phyloP scores from a whole-genome alignment of 2,329 filamentous ascomycete species.

The Tolypocladium inflatum region DNA sequence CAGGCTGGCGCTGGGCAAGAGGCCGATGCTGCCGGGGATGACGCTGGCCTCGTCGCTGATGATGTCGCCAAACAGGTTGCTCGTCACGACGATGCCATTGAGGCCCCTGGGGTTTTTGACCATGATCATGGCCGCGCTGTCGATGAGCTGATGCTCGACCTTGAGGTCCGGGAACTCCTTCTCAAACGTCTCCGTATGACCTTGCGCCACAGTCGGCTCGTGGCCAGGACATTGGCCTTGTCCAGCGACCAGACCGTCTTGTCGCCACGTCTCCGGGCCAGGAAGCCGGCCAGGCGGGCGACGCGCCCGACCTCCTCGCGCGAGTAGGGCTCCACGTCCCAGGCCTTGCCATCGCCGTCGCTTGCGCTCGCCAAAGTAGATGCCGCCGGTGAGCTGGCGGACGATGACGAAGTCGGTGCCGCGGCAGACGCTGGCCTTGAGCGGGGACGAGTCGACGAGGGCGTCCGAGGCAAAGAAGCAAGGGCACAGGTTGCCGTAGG shows the following conservation, averaged over 20 bases:
- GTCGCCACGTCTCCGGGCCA: constrained; percentile 65
- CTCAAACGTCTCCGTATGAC: constrained; percentile 76
- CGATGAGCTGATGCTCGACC: constrained; percentile 83
- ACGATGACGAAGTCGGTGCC: constrained; percentile 90
- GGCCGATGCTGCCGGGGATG: constrained; percentile 81
- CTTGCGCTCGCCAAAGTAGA: constrained; percentile 88
- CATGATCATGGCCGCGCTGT: constrained; percentile 96
- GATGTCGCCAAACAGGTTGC: constrained; percentile 94
- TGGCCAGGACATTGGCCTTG: constrained; percentile 95
- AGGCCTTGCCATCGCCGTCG: constrained; percentile 63
- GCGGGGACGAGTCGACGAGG: constrained; percentile 74
- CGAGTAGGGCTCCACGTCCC: constrained; percentile 83
- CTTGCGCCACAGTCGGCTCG: constrained; percentile 81
- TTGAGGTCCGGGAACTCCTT: constrained; percentile 83
- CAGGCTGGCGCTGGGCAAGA: constrained; percentile 81
- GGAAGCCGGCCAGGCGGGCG: constrained; percentile 67
- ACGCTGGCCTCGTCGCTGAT: constrained; percentile 92
- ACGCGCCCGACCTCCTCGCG: constrained; percentile 81
- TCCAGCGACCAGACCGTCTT: constrained; percentile 74
- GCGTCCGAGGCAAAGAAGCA: constrained; percentile 90
- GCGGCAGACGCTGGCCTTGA: constrained; percentile 76
- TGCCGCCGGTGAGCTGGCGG: constrained; percentile 82
- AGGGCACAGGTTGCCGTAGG: constrained; percentile 90
- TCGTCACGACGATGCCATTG: constrained; percentile 86
- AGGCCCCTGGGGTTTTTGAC: constrained; percentile 83